Evolutionary conservation across 805 yeast genomes (phyloP).

Genomic region (Kluyveromyces dobzhanskii): DNA sequence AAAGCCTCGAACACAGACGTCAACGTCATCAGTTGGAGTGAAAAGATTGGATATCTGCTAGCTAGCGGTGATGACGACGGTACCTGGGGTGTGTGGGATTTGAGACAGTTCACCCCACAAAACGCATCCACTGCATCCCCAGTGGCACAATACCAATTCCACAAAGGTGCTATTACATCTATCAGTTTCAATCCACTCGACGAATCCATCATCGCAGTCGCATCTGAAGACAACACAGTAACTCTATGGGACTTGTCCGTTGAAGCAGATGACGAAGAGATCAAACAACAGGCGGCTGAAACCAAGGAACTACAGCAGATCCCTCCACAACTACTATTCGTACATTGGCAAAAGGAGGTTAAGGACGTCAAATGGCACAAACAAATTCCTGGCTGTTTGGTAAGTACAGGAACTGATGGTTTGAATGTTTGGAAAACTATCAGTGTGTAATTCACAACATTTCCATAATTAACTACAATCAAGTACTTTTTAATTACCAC

Average conservation of each 20-base stretch:
- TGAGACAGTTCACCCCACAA: constrained; percentile 67
- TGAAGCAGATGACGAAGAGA: constrained; percentile 97
- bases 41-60: constrained; percentile 72
- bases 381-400: constrained; percentile 93
- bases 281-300: constrained; percentile 73
- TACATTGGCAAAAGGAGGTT: constrained; percentile 97
- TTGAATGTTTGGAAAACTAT: constrained; percentile 94
- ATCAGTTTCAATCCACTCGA: constrained; percentile 92
- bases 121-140: constrained; percentile 44
- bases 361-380: constrained; percentile 97
- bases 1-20: constrained; percentile 76
- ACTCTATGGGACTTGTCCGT: constrained; percentile 97
- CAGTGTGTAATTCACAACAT: constrained; percentile 48
- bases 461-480: not conserved
- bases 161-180: constrained; percentile 85
- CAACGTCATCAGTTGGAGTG: constrained; percentile 94
- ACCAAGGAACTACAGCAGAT: constrained; percentile 75
- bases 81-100: constrained; percentile 96
- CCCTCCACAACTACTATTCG: constrained; percentile 92
- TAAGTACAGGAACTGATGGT: constrained; percentile 94
- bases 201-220: constrained; percentile 91
- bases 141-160: constrained; percentile 93
- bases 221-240: constrained; percentile 94
- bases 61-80: constrained; percentile 99
- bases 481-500: not conserved